Base-by-base conservation (phyloP, 1,284 basidiomycete species). In the Boletus sp. region DNA sequence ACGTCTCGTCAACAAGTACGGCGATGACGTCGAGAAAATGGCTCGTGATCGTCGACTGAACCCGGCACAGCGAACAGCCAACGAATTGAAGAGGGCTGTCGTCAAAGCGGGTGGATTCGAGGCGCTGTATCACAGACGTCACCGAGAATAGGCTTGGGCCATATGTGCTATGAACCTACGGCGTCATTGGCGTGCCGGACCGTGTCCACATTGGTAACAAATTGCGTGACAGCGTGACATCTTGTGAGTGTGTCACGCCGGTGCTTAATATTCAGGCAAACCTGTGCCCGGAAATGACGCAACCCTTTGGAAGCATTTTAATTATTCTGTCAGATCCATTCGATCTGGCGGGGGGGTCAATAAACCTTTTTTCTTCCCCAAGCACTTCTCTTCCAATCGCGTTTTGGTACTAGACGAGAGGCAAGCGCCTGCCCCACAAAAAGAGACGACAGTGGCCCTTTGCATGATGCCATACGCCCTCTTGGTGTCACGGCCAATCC, bases 1-100 rank as follows among this genome's bases (percentile, higher is more conserved):
- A 41, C 70, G 77, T 32, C 75, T 98, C 27, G 80, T 92, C 9
- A 64, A 68, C 33, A 85, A 80, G 65, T 75, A 98, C 69, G 88
- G 84, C 0, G 71, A 75, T 32, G 87, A 98, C 69, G 70, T 84
- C 16, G 77, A 81, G 22, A 73, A 69, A 33, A 96, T 96, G 92
- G 81, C 84, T 9, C 75, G 75, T 54, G 94, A 98, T 70, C 71
- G 81, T 54, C 84, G 77, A 66, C 67, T 88, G 52, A 98, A 99
- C 64, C 70, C 80, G 19, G 85, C 84, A 69, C 95, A 98, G 70
- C 83, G 87, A 65, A 98, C 94, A 4, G 77, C 75, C 30, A 94
- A 92, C 14, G 84, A 94, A 70, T 71, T 99, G 61, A 76, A 64
- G 55, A 72, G 80, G 61, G 82, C 80, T 32, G 69, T 88, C 49